Conservation (phyloP, 192 early-diverging fungal species). For the Chytriomyces hyalinus region DNA sequence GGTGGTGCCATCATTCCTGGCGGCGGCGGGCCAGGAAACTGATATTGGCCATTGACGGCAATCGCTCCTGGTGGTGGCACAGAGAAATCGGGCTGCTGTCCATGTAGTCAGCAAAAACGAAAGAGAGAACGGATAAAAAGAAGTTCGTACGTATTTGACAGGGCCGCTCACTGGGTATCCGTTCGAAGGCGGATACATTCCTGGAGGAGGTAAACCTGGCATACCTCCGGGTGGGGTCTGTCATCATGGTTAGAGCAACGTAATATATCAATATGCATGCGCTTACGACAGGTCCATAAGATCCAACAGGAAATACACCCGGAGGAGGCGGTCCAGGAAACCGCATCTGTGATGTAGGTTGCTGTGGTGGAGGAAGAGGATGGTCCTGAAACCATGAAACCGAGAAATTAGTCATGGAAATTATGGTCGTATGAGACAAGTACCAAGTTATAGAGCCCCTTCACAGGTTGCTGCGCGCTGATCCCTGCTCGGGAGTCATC, state of each 20-base stretch:
- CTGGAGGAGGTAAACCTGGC: not conserved
- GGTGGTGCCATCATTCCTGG: not conserved
- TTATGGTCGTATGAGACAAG: not conserved
- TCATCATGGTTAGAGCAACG: too few species aligned
- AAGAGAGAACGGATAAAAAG: not conserved
- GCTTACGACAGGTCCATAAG: not conserved
- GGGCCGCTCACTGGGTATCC: not conserved
- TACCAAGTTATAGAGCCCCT: not conserved
- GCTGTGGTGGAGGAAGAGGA: not conserved
- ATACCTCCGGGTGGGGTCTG: not conserved
- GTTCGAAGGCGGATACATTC: not conserved
- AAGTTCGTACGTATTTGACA: not conserved
- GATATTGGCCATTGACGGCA: not conserved
- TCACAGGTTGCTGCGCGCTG: not conserved
- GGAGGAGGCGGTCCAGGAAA: constrained; percentile 18
- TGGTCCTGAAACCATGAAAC: not conserved
- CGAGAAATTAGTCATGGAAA: not conserved
- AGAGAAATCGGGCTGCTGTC: constrained; percentile 12
- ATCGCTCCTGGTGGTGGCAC: constrained; percentile 16
- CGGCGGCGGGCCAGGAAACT: constrained; percentile 10
- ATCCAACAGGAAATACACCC: not conserved
- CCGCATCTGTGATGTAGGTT: not conserved
- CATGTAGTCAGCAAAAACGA: not conserved
- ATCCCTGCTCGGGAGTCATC: too few species aligned
- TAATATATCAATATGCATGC: too few species aligned